Evolutionary conservation across 345 rosid species (phyloP).

Genomic region (Bretschneidera sinensis): DNA sequence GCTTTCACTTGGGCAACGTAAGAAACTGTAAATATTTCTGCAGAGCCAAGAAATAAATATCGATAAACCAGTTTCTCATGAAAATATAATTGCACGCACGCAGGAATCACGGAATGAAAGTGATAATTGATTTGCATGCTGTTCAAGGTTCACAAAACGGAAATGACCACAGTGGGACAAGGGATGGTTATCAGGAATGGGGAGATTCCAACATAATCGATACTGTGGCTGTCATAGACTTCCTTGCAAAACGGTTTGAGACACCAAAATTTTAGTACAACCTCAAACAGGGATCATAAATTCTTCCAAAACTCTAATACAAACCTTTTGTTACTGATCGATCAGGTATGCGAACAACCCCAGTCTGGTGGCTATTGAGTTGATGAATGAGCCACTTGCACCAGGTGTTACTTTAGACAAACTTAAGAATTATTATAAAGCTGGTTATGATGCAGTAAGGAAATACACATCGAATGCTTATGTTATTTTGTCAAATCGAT

Average conservation of each 20-base stretch:
- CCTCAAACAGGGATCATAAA: background rate
- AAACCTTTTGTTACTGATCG: background rate
- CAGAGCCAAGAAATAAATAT: too few relatives aligned
- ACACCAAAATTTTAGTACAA: too few relatives aligned
- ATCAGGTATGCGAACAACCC: conserved; percentile 15
- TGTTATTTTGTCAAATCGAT: conserved; percentile 31
- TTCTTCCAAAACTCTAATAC: background rate
- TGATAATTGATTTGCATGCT: conserved; percentile 33
- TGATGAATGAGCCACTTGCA: conserved; percentile 41
- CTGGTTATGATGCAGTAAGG: conserved; percentile 34
- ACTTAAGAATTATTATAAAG: conserved; percentile 25
- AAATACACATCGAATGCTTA: conserved; percentile 26
- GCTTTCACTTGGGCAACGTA: conserved; percentile 36
- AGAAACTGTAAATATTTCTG: background rate
- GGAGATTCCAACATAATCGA: conserved; percentile 26
- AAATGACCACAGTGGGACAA: conserved; percentile 23
- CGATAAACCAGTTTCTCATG: background rate
- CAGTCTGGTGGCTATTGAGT: conserved; percentile 26
- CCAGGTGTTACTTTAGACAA: conserved; percentile 16
- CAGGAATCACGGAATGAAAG: conserved; percentile 29
- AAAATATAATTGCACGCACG: too few relatives aligned
- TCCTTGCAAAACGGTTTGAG: conserved; percentile 28
- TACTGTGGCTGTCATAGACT: conserved; percentile 33
- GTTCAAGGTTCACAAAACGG: conserved; percentile 33
- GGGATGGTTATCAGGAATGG: conserved; percentile 46